Evolutionary conservation across 1,284 basidiomycete species (phyloP), one percentile per base, ranked within the genome.

Genomic region (Pyrrhoderma noxium): DNA sequence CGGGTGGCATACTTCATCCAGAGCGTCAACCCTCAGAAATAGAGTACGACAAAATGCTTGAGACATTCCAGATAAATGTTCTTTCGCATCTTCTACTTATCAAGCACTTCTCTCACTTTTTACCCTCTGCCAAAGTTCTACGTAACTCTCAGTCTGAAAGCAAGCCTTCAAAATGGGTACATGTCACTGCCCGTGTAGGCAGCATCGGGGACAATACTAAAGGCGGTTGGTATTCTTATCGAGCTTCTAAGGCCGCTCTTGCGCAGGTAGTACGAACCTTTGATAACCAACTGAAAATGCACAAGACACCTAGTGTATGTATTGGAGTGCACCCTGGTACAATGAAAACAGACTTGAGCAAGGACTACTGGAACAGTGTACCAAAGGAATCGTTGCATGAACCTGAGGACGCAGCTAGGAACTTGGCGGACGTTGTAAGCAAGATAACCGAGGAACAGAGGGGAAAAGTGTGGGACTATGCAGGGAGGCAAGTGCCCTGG

Each of bases 171-270:
- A 79, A 77, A 59, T 81, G 79, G 79, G 75, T 78, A 13, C 79
- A 82, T 61, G 64, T 84, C 56, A 74, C 76, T 8, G 81, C 81
- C 3, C 75, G 78, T 38, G 77, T 84, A 8, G 81, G 81, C 27
- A 80, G 77, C 41, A 75, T 84, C 53, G 70, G 69, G 14, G 81
- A 85, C 61, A 85, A 85, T 62, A 64, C 65, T 31, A 70, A 70
- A 45, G 82, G 82, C 5, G 81, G 79, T 25, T 88, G 85, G 85
- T 87, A 83, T 63, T 82, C 79, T 22, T 88, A 88, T 63, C 75
- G 85, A 40, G 71, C 82, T 51, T 85, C 82, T 50, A 89, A 89
- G 63, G 79, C 85, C 0, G 85, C 85, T 40, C 70, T 88, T 53
- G 87, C 89, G 62, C 84, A 88, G 63, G 72, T 83, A 45, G 69